A percentile compares a stretch with the other conserved stretches of the same genome.
These are phyloP conservation scores for Phaeosphaeriaceae sp. DNA, from an alignment of 2,329 filamentous ascomycete genomes.

Conservation along the genomic window DNA sequence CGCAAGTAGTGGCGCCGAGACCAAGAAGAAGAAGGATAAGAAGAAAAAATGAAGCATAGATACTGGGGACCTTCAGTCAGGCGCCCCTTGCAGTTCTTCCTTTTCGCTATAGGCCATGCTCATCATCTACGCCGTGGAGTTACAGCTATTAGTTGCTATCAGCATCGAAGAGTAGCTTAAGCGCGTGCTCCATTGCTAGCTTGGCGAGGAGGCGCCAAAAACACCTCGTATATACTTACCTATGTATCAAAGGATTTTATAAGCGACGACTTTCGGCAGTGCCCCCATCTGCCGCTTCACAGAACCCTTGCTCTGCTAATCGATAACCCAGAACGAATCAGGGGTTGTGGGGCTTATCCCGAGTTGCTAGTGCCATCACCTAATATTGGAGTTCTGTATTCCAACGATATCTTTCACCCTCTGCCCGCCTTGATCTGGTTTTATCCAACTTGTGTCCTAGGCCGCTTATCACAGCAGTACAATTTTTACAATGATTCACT, in stretches of 20 bases:
- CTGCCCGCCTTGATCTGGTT: too few relatives aligned
- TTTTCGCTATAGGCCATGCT: too few relatives aligned
- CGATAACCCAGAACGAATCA: neutral
- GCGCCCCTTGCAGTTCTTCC: neutral
- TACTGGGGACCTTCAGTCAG: neutral
- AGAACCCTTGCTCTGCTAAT: neutral
- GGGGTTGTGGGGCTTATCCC: neutral
- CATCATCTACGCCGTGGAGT: too few relatives aligned
- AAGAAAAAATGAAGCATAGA: conserved; percentile 43
- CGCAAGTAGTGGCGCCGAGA: conserved; percentile 30
- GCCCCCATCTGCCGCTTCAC: neutral
- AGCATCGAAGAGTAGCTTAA: neutral
- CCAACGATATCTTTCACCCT: too few relatives aligned
- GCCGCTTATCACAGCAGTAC: too few relatives aligned
- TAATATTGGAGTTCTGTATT: too few relatives aligned
- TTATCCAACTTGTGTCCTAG: too few relatives aligned
- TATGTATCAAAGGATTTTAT: neutral
- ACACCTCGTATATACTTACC: too few relatives aligned
- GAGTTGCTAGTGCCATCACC: too few relatives aligned
- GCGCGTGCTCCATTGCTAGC: neutral
- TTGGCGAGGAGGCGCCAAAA: too few relatives aligned
- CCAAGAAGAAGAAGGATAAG: conserved; percentile 48
- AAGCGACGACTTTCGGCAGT: neutral
- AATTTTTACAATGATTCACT: too few relatives aligned
- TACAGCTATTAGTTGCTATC: too few relatives aligned